Evolutionary conservation across 495 filamentous ascomycete genomes (phyloP).

Genomic region (Penicillium roqueforti): DNA sequence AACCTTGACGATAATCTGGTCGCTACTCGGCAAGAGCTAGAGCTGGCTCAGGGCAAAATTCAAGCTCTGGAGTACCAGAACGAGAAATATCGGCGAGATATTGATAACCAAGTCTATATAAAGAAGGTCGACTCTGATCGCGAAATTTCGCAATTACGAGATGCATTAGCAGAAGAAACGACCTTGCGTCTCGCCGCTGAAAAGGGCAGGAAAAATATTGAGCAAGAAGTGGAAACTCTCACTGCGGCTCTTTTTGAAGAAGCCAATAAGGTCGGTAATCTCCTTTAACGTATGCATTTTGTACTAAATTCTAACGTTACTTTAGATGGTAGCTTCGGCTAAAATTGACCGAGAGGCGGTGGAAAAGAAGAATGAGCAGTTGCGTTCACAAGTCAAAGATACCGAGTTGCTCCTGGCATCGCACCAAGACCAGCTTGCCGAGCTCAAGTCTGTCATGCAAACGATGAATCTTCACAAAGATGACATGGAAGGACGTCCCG

Average conservation of each 20-base stretch:
- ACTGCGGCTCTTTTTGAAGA: conserved; percentile 92
- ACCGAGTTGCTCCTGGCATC: conserved; percentile 81
- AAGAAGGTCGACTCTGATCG: conserved; percentile 62
- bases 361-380: conserved; percentile 73
- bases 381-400: conserved; percentile 73
- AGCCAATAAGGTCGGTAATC: conserved; percentile 68
- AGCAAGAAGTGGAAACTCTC: conserved; percentile 80
- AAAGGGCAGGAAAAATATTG: conserved; percentile 69
- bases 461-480: conserved; percentile 72
- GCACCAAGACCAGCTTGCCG: conserved; percentile 87
- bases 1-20: conserved; percentile 84
- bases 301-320: conserved; percentile 25
- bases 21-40: conserved; percentile 76
- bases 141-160: conserved; percentile 64
- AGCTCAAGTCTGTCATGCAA: conserved; percentile 90
- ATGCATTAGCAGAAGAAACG: conserved; percentile 60
- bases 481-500: conserved; percentile 55
- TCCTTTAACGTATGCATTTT: neutral
- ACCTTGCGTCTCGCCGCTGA: conserved; percentile 55
- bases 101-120: conserved; percentile 68
- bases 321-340: conserved; percentile 81
- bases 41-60: conserved; percentile 64
- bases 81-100: conserved; percentile 65
- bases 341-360: conserved; percentile 69
- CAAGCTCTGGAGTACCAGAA: conserved; percentile 63